A percentile compares a stretch with the other conserved stretches of the same genome.
Evolutionary conservation across 169 alveolate species (phyloP).

Genomic region (Plasmodium sp.): DNA sequence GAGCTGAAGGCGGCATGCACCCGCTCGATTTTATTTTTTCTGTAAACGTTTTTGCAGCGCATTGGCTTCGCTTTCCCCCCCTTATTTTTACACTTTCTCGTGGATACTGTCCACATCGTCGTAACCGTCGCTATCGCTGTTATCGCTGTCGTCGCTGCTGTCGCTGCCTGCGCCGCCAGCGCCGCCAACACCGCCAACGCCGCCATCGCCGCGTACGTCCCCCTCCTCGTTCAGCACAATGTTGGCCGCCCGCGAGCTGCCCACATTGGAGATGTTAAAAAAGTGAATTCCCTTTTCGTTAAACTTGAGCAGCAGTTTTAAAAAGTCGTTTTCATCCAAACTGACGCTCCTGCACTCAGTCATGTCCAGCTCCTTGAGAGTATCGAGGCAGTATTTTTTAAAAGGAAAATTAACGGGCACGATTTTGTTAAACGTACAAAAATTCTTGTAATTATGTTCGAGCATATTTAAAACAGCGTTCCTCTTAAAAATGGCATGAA

Average conservation of each 20-base stretch:
- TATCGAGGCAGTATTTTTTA: slow-evolving; percentile 74
- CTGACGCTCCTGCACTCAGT: slow-evolving; percentile 87
- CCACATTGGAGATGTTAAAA: slow-evolving; percentile 80
- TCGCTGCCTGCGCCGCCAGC: not conserved
- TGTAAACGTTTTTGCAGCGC: not conserved
- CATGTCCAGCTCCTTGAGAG: slow-evolving; percentile 22
- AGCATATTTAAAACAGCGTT: slow-evolving; percentile 93
- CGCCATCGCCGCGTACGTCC: not conserved
- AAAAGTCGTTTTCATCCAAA: slow-evolving; percentile 90
- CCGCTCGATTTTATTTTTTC: not conserved
- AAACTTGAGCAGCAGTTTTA: slow-evolving; percentile 89
- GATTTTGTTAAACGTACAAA: slow-evolving; percentile 86
- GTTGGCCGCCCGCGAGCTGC: slow-evolving; percentile 15
- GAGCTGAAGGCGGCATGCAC: not conserved
- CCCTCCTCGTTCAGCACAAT: slow-evolving; percentile 18
- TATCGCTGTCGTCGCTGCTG: not conserved
- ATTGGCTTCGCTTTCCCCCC: not conserved
- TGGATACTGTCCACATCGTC: not conserved
- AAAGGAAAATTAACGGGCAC: slow-evolving; percentile 80
- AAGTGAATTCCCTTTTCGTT: slow-evolving; percentile 92
- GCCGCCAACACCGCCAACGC: not conserved
- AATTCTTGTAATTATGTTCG: slow-evolving; percentile 93
- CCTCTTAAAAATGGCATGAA: slow-evolving; percentile 96
- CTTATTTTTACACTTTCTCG: not conserved
- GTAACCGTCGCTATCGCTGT: not conserved